A percentile compares a stretch with the other conserved stretches of the same genome.
phyloP scores from a whole-genome alignment of 2,329 filamentous ascomycete species.

The Fusarium coicis region DNA sequence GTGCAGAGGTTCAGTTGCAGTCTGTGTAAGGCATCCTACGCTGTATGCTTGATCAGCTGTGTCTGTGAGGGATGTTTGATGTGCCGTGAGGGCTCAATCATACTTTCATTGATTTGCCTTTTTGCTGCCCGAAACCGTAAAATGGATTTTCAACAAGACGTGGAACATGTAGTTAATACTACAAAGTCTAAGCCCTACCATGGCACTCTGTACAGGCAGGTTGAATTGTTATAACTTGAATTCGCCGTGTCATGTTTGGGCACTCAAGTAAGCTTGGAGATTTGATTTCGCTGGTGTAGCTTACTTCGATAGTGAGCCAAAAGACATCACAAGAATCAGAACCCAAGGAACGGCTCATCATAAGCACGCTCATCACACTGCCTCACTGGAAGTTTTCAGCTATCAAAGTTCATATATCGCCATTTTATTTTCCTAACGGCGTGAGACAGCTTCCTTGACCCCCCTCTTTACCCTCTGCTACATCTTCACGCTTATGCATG shows the following conservation, averaged over 20 bases:
- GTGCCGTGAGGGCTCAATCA: too few relatives aligned
- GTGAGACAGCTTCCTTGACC: neutral
- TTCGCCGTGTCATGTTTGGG: too few relatives aligned
- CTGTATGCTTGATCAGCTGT: neutral
- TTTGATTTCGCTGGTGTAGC: neutral
- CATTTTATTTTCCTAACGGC: neutral
- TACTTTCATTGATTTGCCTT: fast-evolving
- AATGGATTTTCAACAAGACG: too few relatives aligned
- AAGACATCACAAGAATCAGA: too few relatives aligned
- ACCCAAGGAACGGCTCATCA: too few relatives aligned
- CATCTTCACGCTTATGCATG: neutral
- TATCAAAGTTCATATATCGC: neutral
- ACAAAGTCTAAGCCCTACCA: fast-evolving
- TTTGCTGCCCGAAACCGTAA: neutral
- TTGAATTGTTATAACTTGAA: neutral
- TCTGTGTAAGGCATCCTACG: neutral
- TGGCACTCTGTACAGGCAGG: neutral
- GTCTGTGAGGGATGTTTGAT: too few relatives aligned
- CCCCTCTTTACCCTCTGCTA: neutral
- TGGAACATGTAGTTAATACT: neutral
- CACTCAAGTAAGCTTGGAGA: too few relatives aligned
- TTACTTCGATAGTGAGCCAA: neutral
- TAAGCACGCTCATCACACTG: neutral
- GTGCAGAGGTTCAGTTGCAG: fast-evolving
- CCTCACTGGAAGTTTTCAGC: neutral